Percentiles rank a stretch among this genome's conserved stretches.
These are phyloP conservation scores for Malania oleifera DNA, from an alignment of 164 flowering plant genomes.

Conservation along the genomic window DNA sequence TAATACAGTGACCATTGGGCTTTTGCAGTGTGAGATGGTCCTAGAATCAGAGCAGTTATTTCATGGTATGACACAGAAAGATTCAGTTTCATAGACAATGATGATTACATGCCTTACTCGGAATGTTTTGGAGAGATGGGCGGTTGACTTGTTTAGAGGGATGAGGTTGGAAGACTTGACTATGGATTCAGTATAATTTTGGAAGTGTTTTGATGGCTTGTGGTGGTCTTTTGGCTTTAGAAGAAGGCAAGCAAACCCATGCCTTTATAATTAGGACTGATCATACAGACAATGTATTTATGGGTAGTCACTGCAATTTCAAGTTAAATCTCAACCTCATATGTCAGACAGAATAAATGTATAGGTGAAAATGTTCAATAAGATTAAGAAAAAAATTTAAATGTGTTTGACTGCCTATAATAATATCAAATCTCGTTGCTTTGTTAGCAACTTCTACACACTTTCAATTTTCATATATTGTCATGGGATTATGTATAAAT, in stretches of 20 bases:
- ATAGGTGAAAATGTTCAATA: too few species aligned
- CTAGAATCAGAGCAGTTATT: neutral
- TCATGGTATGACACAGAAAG: neutral
- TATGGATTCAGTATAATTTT: neutral
- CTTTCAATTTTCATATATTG: too few species aligned
- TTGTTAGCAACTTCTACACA: too few species aligned
- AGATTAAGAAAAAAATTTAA: too few species aligned
- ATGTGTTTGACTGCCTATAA: too few species aligned
- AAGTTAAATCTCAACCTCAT: too few species aligned
- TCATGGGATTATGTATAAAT: too few species aligned
- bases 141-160: neutral
- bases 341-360: too few species aligned
- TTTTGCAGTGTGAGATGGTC: neutral
- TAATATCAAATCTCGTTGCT: too few species aligned
- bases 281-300: neutral
- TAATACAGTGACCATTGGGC: neutral
- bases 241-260: slow-evolving; percentile 5
- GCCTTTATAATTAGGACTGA: neutral
- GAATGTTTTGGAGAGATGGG: neutral
- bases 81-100: neutral
- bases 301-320: too few species aligned
- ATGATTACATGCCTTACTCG: neutral
- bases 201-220: neutral
- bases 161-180: neutral
- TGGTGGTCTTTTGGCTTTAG: neutral